Evolutionary conservation across 139 green algal genomes (phyloP).

Genomic region (Closterium sp.): DNA sequence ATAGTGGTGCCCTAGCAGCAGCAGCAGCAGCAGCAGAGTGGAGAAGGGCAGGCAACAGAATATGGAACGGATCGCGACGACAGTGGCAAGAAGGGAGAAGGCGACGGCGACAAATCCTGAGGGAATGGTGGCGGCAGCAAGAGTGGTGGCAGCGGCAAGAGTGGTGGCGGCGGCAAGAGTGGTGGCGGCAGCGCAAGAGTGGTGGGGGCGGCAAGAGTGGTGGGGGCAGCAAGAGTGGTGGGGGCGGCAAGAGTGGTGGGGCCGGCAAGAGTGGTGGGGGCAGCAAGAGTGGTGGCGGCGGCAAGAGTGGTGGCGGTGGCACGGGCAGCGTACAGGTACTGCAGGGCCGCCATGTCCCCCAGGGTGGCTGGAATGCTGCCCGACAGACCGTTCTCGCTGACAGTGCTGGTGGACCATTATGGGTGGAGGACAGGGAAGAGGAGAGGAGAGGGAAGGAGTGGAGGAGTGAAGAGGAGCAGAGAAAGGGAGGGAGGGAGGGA

Average conservation of each 20-base stretch:
- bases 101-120: no score
- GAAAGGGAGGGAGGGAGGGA: not conserved
- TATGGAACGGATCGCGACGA: no score
- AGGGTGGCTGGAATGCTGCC: not conserved
- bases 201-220: not conserved
- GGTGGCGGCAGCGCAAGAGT: no score
- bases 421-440: not conserved
- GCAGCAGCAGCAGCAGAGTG: no score
- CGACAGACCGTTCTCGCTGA: not conserved
- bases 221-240: no score
- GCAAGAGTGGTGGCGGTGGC: no score
- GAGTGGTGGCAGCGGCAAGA: no score
- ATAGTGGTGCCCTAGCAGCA: no score
- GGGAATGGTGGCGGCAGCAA: no score
- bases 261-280: no score
- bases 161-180: not conserved
- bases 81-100: no score
- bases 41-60: no score
- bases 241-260: not conserved
- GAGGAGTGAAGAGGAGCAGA: not conserved
- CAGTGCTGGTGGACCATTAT: not conserved
- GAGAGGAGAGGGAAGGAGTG: not conserved
- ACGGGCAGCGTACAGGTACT: not conserved
- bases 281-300: not conserved
- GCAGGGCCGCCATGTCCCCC: not conserved